These are phyloP conservation scores for Anaeramoeba flamelloides DNA, from an alignment of 78 protist genomes.

Conservation along the genomic window DNA sequence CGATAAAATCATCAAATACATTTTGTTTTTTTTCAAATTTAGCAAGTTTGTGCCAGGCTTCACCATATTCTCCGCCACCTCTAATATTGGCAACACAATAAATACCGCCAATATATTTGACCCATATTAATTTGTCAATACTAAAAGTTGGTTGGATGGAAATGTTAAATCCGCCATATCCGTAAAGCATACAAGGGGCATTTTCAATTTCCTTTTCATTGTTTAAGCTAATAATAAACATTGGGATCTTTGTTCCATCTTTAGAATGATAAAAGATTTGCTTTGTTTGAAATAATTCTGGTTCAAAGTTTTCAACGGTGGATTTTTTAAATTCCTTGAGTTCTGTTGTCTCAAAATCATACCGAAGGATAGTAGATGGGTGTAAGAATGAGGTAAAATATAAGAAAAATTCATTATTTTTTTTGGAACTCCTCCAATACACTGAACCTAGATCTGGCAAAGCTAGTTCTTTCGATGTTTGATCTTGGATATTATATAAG, in stretches of 20 bases:
- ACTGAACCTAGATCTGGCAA: constrained; percentile 13
- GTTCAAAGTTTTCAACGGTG: constrained; percentile 6
- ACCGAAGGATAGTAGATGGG: constrained; percentile 27
- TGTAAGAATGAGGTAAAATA: constrained; percentile 32
- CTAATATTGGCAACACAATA: constrained; percentile 67
- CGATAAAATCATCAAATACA: constrained; percentile 59
- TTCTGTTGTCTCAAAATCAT: background rate
- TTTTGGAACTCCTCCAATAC: constrained; percentile 1
- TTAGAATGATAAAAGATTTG: constrained; percentile 56
- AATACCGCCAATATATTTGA: constrained; percentile 42
- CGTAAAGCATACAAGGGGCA: constrained; percentile 35
- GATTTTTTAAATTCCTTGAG: background rate
- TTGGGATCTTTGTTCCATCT: constrained; percentile 72
- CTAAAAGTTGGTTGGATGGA: constrained; percentile 40
- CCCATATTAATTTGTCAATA: constrained; percentile 20
- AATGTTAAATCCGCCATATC: constrained; percentile 81
- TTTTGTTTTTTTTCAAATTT: constrained; percentile 35
- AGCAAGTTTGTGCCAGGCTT: constrained; percentile 72
- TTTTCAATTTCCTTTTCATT: constrained; percentile 14
- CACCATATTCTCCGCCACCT: constrained; percentile 83
- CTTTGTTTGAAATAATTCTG: constrained; percentile 23
- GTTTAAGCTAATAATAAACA: constrained; percentile 51
- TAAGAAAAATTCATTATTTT: constrained; percentile 20
- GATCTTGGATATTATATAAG: constrained; percentile 35
- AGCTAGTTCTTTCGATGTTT: background rate